phyloP scores from a whole-genome alignment of 805 yeast genomes.

The Ogataea pini region DNA sequence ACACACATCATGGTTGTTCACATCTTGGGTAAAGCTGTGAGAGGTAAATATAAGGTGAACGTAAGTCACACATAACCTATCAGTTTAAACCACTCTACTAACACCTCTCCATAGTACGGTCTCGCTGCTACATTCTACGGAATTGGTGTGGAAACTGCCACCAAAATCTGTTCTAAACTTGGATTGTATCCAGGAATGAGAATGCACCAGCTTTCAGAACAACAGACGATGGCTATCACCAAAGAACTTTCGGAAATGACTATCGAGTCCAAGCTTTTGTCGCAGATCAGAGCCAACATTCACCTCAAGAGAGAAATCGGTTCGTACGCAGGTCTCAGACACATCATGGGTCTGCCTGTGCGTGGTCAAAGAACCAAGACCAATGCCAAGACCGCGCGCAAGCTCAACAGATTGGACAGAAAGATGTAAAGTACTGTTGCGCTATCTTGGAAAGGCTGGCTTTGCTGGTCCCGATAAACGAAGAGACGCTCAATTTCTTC shows the following conservation, averaged over 20 bases:
- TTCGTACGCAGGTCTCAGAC: conserved; percentile 85
- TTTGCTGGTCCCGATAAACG: background rate
- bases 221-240: conserved; percentile 80
- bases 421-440: conserved; percentile 8
- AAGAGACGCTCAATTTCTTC: background rate
- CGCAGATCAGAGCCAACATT: conserved; percentile 76
- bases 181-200: conserved; percentile 94
- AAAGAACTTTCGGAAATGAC: conserved; percentile 83
- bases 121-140: conserved; percentile 84
- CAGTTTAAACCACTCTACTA: background rate
- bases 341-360: conserved; percentile 78
- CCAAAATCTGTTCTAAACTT: conserved; percentile 76
- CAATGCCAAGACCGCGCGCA: conserved; percentile 87
- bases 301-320: conserved; percentile 77
- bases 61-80: conserved; percentile 25
- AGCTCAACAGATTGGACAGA: conserved; percentile 76
- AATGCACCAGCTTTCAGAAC: conserved; percentile 88
- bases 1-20: conserved; percentile 47
- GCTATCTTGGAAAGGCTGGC: background rate
- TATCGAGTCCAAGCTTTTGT: conserved; percentile 78
- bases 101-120: conserved; percentile 43
- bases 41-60: conserved; percentile 39
- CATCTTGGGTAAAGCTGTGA: conserved; percentile 51
- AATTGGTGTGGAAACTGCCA: conserved; percentile 73
- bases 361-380: conserved; percentile 91